A percentile compares a stretch with the other conserved stretches of the same genome.
Evolutionary conservation across 2,329 filamentous ascomycete genomes (phyloP).

Genomic region (Erysiphe pulchra): DNA sequence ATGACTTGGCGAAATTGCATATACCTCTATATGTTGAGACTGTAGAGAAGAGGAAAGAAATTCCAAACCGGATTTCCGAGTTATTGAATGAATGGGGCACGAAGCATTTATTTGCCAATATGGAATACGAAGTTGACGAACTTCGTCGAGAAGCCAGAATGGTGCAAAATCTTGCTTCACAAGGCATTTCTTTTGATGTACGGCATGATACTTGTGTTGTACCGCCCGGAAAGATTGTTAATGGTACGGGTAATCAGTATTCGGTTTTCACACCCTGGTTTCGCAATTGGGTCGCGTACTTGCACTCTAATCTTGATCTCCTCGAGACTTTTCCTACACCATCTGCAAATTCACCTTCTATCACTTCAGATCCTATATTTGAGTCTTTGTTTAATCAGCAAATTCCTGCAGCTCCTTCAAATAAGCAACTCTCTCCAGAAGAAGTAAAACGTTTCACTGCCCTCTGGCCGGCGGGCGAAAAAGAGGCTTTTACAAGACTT

Average conservation of each 20-base stretch:
- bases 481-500: slow-evolving; percentile 38
- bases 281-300: slow-evolving; percentile 44
- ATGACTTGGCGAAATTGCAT: slow-evolving; percentile 40
- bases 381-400: slow-evolving; percentile 28
- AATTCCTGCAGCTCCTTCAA: slow-evolving; percentile 35
- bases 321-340: slow-evolving; percentile 36
- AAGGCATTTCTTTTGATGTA: slow-evolving; percentile 41
- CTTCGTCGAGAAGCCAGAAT: slow-evolving; percentile 49
- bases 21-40: slow-evolving; percentile 60
- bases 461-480: slow-evolving; percentile 53
- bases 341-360: slow-evolving; percentile 21
- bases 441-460: slow-evolving; percentile 29
- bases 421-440: slow-evolving; percentile 32
- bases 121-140: slow-evolving; percentile 85
- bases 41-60: slow-evolving; percentile 33
- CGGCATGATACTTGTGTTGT: slow-evolving; percentile 68
- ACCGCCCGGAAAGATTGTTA: slow-evolving; percentile 40
- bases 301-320: slow-evolving; percentile 43
- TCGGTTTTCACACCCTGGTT: slow-evolving; percentile 71
- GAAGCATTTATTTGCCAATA: slow-evolving; percentile 54
- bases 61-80: slow-evolving; percentile 34
- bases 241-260: slow-evolving; percentile 50
- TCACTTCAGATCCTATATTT: slow-evolving; percentile 19
- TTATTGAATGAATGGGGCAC: slow-evolving; percentile 47
- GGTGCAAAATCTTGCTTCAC: slow-evolving; percentile 30